Base-by-base conservation (phyloP, 2,329 filamentous ascomycete genomes). In the Dothideomycetidae sp. region DNA sequence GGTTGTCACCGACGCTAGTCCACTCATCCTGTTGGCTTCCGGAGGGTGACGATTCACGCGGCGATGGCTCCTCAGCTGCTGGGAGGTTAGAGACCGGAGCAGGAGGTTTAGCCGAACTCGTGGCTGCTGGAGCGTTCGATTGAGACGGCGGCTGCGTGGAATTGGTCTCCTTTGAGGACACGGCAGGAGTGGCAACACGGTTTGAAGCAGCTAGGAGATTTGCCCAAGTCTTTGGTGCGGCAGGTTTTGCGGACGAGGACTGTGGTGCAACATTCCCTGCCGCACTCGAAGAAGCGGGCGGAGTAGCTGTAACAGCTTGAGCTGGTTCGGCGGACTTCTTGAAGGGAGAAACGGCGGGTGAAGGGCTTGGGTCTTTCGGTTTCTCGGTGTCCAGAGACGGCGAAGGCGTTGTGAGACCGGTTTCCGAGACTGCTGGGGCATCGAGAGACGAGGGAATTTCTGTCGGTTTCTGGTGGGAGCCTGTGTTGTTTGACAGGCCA, bases 1-100 rank as follows among this genome's bases (percentile, higher is more conserved):
- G 79, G 59, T 93, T 81, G 41, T 63, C 61, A 40, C 79, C 78
- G 39, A 82, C 88, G 33, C 81, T 88, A 60, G 93, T 88, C 90
- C 90, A 98, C 53, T 82, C 83, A 42, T 80, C 68, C 48, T 72
- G 67, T 49, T 51, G 55, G 44, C 54, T 64, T n/a, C 54, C 40
- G 13, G 57, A 45, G 15, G 57, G 45, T 17, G 63, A 51, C 29
- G 56, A 50, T 15, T 56, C 50, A 31, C 50, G 49, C n/a, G 53
- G 36, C 30, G 53, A 50, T 36, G 47, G 44, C 17, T 48, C 48
- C 32, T 62, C 50, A 33, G 63, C 46, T 16, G 47, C 48, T 7
- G n/a, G 7, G 53, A 46, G 51, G 40, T 46, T 53, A 43, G 34
- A 53, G 3, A 36, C 28, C 10, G 29, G 32, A 49, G 42, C 42